These are phyloP conservation scores for Ganoderma resinaceum DNA, from an alignment of 1,284 basidiomycete species.

Conservation along the genomic window DNA sequence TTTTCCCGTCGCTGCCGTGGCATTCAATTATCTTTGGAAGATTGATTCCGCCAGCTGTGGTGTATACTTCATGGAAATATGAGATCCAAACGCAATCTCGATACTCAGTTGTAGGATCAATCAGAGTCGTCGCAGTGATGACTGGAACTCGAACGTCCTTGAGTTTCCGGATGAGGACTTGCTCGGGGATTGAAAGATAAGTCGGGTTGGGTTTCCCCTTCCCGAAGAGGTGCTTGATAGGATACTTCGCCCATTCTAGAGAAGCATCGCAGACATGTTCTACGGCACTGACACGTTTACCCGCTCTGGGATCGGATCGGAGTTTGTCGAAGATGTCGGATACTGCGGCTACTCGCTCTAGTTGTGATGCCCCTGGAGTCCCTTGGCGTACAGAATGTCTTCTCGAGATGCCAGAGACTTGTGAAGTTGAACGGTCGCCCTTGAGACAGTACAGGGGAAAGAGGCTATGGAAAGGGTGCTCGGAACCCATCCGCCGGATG, in stretches of 20 bases:
- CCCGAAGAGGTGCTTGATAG: constrained; percentile 48
- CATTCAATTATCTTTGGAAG: constrained; percentile 86
- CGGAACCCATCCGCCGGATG: constrained; percentile 79
- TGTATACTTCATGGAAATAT: constrained; percentile 67
- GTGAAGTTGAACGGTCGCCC: constrained; percentile 24
- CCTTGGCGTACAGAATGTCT: constrained; percentile 52
- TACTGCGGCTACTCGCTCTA: constrained; percentile 73
- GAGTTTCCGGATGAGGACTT: constrained; percentile 55
- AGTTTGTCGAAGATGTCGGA: constrained; percentile 71
- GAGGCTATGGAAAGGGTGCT: constrained; percentile 95
- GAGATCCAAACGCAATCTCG: constrained; percentile 70
- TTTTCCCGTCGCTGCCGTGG: constrained; percentile 69
- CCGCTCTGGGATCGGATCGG: constrained; percentile 47
- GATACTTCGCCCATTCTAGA: constrained; percentile 81
- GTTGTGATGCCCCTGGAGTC: constrained; percentile 47
- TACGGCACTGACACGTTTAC: constrained; percentile 61
- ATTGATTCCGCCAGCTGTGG: constrained; percentile 82
- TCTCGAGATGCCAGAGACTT: constrained; percentile 33
- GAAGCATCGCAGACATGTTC: constrained; percentile 77
- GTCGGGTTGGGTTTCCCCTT: constrained; percentile 32
- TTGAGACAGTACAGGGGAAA: constrained; percentile 87
- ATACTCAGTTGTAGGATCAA: constrained; percentile 80
- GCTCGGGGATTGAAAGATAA: constrained; percentile 48
- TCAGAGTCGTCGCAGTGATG: constrained; percentile 72
- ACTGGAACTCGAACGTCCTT: constrained; percentile 78